Conservation (phyloP, 805 yeast species). For the Kodamaea lidongshanica region DNA sequence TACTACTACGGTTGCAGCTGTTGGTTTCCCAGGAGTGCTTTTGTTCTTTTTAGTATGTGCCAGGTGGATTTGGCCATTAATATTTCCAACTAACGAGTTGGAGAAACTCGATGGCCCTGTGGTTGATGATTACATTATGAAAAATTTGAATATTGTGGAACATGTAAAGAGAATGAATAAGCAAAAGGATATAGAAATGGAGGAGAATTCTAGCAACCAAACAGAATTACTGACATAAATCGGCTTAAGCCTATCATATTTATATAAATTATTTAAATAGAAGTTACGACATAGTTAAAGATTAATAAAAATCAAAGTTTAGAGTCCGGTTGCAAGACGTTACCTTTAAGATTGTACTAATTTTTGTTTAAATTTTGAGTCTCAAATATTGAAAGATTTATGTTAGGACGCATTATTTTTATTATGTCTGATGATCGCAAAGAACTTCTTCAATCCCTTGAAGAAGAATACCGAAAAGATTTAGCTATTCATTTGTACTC, state of each 20-base stretch:
- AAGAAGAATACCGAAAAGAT: conserved; percentile 48
- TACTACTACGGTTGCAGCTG: conserved; percentile 82
- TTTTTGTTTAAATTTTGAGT: no score
- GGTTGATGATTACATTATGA: conserved; percentile 50
- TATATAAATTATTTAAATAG: no score
- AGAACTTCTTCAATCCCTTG: conserved; percentile 30
- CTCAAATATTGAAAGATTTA: not conserved
- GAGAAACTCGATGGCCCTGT: conserved; percentile 59
- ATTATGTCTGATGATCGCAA: conserved; percentile 17
- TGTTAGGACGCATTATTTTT: no score
- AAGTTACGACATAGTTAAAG: no score
- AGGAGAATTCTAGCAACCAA: conserved; percentile 5
- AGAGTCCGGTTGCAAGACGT: no score
- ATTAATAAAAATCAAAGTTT: no score
- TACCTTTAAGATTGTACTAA: no score
- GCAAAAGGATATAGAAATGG: conserved; percentile 1
- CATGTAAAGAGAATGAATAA: conserved; percentile 4
- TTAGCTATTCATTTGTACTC: conserved; percentile 62
- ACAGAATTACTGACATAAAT: no score
- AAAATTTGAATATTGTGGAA: conserved; percentile 31
- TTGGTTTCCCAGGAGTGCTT: conserved; percentile 87
- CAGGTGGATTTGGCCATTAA: conserved; percentile 49
- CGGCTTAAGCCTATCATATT: no score
- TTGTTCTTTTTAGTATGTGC: conserved; percentile 64
- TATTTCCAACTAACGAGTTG: conserved; percentile 60